phyloP scores from a whole-genome alignment of 2,329 filamentous ascomycete species.

The Neurospora crassa region DNA sequence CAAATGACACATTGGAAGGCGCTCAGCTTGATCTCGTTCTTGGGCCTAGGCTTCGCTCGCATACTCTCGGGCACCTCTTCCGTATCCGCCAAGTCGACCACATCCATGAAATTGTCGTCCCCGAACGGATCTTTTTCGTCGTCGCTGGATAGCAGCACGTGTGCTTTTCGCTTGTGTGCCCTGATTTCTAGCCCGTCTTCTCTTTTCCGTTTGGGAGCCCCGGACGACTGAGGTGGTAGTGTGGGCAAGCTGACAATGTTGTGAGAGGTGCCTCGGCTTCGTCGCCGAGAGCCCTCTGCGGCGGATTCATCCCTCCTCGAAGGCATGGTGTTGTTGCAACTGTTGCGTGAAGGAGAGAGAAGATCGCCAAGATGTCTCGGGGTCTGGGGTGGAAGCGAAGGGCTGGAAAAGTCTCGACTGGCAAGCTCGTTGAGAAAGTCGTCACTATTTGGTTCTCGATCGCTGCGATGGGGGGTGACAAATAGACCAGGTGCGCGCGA shows the following conservation, averaged over 20 bases:
- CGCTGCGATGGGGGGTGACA: not conserved
- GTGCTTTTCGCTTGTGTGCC: conserved; percentile 11
- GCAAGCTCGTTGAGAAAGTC: conserved; percentile 9
- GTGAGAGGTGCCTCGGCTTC: not conserved
- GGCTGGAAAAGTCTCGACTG: conserved; percentile 9
- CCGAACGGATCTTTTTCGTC: conserved; percentile 17
- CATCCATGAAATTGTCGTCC: conserved; percentile 15
- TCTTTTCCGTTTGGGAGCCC: not conserved
- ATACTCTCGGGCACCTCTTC: conserved; percentile 31
- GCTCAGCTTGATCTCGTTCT: conserved; percentile 42
- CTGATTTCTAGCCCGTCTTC: not conserved
- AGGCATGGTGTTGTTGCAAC: not conserved
- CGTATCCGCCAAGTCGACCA: conserved; percentile 33
- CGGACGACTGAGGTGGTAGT: not conserved
- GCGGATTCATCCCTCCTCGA: not conserved
- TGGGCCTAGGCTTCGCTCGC: conserved; percentile 27
- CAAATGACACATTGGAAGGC: conserved; percentile 58
- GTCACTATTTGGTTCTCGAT: conserved; percentile 10
- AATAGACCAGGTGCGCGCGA: not conserved
- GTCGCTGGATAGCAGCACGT: conserved; percentile 6
- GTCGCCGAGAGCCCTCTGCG: not conserved
- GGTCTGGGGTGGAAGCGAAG: conserved; percentile 6
- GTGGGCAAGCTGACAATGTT: not conserved
- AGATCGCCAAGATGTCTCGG: not conserved
- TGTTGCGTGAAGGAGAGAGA: not conserved